phyloP scores from a whole-genome alignment of 208 protist genomes.

The Trypanosomatidae sp. region DNA sequence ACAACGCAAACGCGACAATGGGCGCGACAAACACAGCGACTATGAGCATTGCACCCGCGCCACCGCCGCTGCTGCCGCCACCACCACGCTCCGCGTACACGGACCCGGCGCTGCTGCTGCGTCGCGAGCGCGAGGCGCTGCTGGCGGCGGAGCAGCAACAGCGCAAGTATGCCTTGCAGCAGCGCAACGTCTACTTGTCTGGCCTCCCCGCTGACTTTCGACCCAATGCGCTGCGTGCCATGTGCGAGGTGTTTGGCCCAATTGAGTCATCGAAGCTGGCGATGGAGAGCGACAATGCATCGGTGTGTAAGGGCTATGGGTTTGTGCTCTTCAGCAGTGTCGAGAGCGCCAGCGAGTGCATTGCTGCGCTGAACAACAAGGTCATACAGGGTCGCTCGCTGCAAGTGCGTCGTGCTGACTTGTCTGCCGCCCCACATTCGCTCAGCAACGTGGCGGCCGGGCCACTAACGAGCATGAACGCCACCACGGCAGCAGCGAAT shows the following conservation, averaged over 20 bases:
- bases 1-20: no score
- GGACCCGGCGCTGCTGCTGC: background rate
- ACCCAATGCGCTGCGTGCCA: constrained; percentile 26
- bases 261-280: constrained; percentile 49
- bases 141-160: background rate
- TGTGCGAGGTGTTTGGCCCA: constrained; percentile 37
- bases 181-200: constrained; percentile 58
- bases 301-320: constrained; percentile 30
- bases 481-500: no score
- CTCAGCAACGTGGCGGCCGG: no score
- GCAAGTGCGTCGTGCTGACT: constrained; percentile 40
- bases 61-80: background rate
- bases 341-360: constrained; percentile 34
- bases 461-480: no score
- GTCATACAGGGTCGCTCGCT: constrained; percentile 21
- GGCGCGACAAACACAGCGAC: background rate
- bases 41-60: background rate
- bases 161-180: constrained; percentile 12
- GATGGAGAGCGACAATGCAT: constrained; percentile 22
- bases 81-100: background rate
- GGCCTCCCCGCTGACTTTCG: constrained; percentile 31
- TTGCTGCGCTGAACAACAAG: constrained; percentile 22
- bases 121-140: background rate
- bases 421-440: constrained; percentile 28
- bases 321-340: constrained; percentile 46